phyloP scores from a whole-genome alignment of 2,329 filamentous ascomycete genomes.

The Calonectria pteridis region DNA sequence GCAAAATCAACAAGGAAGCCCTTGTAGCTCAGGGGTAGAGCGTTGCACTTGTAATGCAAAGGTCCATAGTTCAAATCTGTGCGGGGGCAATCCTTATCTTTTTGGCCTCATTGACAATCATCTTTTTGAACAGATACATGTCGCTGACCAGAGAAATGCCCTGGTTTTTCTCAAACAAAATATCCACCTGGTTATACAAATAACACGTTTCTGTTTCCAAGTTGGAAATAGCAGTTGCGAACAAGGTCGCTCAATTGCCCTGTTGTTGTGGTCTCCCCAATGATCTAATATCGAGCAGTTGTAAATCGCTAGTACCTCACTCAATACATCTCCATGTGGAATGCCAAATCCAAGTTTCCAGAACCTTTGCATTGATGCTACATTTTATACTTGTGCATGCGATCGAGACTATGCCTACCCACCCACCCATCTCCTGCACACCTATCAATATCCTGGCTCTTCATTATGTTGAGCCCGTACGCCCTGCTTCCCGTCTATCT shows the following conservation, averaged over 20 bases:
- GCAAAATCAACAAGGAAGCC: not conserved
- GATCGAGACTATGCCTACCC: conserved; percentile 8
- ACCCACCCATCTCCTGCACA: not conserved
- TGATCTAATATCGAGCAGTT: not conserved
- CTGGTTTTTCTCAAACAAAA: not conserved
- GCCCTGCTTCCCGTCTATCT: conserved; percentile 39
- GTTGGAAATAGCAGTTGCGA: not conserved
- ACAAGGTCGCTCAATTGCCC: not conserved
- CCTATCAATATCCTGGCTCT: conserved; percentile 25
- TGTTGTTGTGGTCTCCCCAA: not conserved
- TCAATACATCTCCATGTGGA: not conserved
- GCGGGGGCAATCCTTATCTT: conserved; percentile 2
- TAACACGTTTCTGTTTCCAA: not conserved
- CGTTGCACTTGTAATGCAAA: conserved; percentile 14
- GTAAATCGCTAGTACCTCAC: not conserved
- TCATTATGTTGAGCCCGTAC: conserved; percentile 26
- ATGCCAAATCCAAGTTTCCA: not conserved
- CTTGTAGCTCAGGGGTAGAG: conserved; percentile 13
- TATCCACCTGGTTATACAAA: not conserved
- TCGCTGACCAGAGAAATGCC: too few relatives aligned
- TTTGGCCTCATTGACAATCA: not conserved
- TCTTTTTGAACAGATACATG: not conserved
- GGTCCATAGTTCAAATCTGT: conserved; percentile 14
- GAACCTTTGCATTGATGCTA: conserved; percentile 7
- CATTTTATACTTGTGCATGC: not conserved